These are phyloP conservation scores for Penicillium goetzii DNA, from an alignment of 495 filamentous ascomycete species.

Conservation along the genomic window DNA sequence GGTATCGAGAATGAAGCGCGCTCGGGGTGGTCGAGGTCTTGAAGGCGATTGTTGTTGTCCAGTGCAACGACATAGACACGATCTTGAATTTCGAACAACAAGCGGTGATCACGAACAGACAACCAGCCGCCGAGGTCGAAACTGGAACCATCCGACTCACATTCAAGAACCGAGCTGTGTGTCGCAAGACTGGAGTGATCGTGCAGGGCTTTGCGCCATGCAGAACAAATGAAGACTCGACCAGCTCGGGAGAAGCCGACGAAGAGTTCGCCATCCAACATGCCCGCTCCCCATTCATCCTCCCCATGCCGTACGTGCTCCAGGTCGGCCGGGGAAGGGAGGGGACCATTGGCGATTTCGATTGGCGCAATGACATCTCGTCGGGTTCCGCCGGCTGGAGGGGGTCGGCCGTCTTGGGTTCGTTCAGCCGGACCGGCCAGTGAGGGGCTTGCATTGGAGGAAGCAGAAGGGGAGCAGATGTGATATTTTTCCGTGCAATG, in stretches of 20 bases:
- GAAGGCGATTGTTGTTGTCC: conserved; percentile 38
- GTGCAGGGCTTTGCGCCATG: conserved; percentile 43
- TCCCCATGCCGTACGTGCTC: conserved; percentile 36
- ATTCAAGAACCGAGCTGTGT: conserved; percentile 39
- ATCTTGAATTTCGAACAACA: conserved; percentile 50
- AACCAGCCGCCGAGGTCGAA: conserved; percentile 49
- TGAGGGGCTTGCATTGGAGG: background rate
- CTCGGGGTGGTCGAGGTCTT: conserved; percentile 27
- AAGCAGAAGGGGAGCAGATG: conserved; percentile 33
- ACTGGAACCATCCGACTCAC: conserved; percentile 39
- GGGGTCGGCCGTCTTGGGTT: conserved; percentile 8
- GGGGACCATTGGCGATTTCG: conserved; percentile 31
- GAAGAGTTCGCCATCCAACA: conserved; percentile 42
- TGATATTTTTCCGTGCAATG: conserved; percentile 37
- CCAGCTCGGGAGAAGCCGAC: conserved; percentile 45
- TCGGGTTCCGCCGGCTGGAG: conserved; percentile 20
- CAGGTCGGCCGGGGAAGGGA: conserved; percentile 31
- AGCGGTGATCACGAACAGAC: conserved; percentile 43
- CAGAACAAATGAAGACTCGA: conserved; percentile 43
- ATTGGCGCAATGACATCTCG: conserved; percentile 35
- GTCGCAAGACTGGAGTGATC: conserved; percentile 26
- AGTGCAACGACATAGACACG: conserved; percentile 42
- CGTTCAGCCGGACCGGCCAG: too few species aligned
- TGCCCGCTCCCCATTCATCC: conserved; percentile 48
- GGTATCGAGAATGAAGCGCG: conserved; percentile 43